Evolutionary conservation across 768 basidiomycete genomes (phyloP).

Genomic region (Asterophora lycoperdoides): DNA sequence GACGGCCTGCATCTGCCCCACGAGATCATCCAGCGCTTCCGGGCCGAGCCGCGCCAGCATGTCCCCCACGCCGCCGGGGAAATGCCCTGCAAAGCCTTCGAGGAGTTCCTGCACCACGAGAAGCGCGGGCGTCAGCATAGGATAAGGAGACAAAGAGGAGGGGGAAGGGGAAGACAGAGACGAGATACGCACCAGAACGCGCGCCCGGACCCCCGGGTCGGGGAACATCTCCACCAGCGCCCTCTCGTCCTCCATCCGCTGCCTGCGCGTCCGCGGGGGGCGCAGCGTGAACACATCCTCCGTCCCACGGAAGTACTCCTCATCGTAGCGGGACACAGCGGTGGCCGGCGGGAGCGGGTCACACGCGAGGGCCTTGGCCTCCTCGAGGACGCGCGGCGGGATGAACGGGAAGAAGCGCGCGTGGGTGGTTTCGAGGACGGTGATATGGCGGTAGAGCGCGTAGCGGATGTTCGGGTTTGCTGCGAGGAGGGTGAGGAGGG

Average conservation of each 20-base stretch:
- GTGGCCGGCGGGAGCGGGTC: constrained; percentile 82
- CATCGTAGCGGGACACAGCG: constrained; percentile 58
- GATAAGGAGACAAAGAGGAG: constrained; percentile 42
- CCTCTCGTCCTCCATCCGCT: constrained; percentile 42
- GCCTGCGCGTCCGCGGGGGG: too few species aligned
- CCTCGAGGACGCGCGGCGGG: constrained; percentile 31
- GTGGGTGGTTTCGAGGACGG: constrained; percentile 66
- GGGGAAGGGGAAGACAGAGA: neutral
- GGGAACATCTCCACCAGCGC: constrained; percentile 53
- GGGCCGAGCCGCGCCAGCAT: constrained; percentile 54
- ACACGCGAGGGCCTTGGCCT: constrained; percentile 58
- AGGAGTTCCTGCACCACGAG: too few species aligned
- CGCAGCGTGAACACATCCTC: constrained; percentile 43
- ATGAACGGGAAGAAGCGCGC: constrained; percentile 23
- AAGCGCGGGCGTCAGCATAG: too few species aligned
- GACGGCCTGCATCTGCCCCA: constrained; percentile 39
- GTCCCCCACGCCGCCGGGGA: constrained; percentile 52
- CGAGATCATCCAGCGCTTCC: constrained; percentile 57
- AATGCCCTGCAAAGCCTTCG: too few species aligned
- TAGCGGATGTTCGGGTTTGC: constrained; percentile 34
- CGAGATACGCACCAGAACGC: constrained; percentile 34
- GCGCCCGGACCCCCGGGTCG: constrained; percentile 47
- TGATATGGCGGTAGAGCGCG: constrained; percentile 69
- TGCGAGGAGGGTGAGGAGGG: constrained; percentile 38
- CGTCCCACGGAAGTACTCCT: constrained; percentile 66